Conservation (phyloP, 1,284 basidiomycete genomes). For the Moesziomyces globuligerus region DNA sequence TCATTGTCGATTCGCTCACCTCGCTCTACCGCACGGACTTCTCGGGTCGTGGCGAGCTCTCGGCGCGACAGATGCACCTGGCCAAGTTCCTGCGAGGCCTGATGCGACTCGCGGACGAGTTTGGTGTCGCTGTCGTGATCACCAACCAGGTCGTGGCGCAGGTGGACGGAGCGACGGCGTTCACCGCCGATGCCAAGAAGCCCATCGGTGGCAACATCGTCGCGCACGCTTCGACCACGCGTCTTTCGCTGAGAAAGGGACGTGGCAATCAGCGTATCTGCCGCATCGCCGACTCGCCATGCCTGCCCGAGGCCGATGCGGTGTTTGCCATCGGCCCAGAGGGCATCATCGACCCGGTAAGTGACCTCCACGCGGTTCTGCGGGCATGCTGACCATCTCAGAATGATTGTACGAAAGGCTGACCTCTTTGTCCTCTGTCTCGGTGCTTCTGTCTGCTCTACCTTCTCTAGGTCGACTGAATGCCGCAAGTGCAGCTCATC, state of each 20-base stretch:
- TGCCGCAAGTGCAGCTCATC: too few species aligned
- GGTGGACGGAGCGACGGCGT: constrained; percentile 74
- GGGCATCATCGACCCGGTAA: constrained; percentile 68
- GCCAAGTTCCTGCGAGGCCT: constrained; percentile 94
- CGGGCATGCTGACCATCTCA: too few species aligned
- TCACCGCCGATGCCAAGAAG: constrained; percentile 81
- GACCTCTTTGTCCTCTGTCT: neutral
- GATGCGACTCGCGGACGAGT: constrained; percentile 95
- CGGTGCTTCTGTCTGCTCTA: neutral
- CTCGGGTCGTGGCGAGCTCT: constrained; percentile 92
- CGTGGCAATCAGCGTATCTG: constrained; percentile 92
- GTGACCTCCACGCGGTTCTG: too few species aligned
- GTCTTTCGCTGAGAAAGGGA: constrained; percentile 88
- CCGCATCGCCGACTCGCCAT: constrained; percentile 98
- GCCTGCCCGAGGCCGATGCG: constrained; percentile 94
- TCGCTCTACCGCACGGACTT: constrained; percentile 96
- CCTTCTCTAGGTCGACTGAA: neutral
- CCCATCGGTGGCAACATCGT: constrained; percentile 75
- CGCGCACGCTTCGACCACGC: constrained; percentile 67
- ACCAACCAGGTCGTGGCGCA: constrained; percentile 99
- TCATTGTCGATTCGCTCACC: constrained; percentile 97
- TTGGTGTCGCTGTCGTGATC: constrained; percentile 95
- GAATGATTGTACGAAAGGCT: too few species aligned
- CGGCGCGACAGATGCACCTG: constrained; percentile 94
- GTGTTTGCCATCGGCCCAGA: constrained; percentile 82